Conservation (phyloP, 768 basidiomycete species). For the Candolleomyces aberdarensis region DNA sequence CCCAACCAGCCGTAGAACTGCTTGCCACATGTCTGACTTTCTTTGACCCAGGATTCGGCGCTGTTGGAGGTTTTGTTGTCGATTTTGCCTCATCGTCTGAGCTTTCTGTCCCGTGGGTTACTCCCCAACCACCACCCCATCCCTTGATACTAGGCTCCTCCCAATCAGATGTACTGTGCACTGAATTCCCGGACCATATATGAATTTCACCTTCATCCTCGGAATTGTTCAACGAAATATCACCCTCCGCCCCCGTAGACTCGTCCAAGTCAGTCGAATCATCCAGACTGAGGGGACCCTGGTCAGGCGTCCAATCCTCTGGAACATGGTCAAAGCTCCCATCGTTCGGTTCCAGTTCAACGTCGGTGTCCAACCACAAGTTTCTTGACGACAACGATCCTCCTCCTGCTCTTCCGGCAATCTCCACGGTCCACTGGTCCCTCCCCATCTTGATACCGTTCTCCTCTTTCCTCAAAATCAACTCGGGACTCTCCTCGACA, state of each 20-base stretch:
- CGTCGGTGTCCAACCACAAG: conserved; percentile 23
- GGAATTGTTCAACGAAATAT: conserved; percentile 39
- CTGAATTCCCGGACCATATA: not conserved
- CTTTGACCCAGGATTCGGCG: not conserved
- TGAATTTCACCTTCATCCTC: conserved; percentile 32
- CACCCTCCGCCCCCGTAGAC: conserved; percentile 39
- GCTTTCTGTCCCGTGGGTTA: conserved; percentile 3
- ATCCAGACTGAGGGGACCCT: conserved; percentile 23
- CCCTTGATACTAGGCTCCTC: conserved; percentile 12
- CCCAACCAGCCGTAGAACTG: conserved; percentile 38
- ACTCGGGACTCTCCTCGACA: conserved; percentile 37
- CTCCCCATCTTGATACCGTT: conserved; percentile 29
- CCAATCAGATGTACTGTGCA: conserved; percentile 15
- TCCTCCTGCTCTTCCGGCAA: conserved; percentile 33
- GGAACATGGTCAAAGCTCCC: conserved; percentile 40
- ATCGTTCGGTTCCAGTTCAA: conserved; percentile 18
- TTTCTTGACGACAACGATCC: conserved; percentile 13
- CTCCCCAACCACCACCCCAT: conserved; percentile 10
- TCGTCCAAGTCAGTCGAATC: conserved; percentile 24
- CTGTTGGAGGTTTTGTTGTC: conserved; percentile 1
- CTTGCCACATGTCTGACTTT: conserved; percentile 13
- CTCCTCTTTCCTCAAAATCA: conserved; percentile 36
- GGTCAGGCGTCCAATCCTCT: conserved; percentile 43
- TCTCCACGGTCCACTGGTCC: conserved; percentile 42
- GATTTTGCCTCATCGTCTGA: conserved; percentile 15